phyloP scores from a whole-genome alignment of 2,329 filamentous ascomycete genomes.

The Thielaviopsis ethacetica region DNA sequence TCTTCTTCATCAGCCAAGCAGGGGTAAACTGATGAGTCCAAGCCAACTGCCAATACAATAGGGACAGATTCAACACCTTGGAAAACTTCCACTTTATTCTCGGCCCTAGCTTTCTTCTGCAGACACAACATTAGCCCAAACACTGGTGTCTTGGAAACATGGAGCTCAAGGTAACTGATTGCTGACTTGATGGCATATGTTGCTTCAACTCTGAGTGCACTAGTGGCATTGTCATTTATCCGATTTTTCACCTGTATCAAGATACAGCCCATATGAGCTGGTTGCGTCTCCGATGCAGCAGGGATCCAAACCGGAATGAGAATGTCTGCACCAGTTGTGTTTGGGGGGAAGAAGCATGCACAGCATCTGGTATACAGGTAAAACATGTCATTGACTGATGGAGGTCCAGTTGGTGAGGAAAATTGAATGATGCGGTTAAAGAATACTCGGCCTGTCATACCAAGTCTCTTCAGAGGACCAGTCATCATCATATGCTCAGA shows the following conservation, averaged over 20 bases:
- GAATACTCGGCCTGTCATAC: neutral
- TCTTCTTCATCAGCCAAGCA: too few relatives aligned
- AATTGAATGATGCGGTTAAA: too few relatives aligned
- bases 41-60: neutral
- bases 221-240: neutral
- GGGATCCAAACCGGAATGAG: neutral
- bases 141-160: neutral
- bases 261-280: neutral
- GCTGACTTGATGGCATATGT: neutral
- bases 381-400: too few relatives aligned
- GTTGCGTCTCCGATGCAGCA: neutral
- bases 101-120: neutral
- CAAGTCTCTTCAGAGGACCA: neutral
- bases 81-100: neutral
- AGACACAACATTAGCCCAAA: neutral
- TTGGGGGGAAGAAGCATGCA: too few relatives aligned
- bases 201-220: neutral
- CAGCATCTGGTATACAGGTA: too few relatives aligned
- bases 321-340: too few relatives aligned
- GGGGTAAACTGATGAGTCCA: too few relatives aligned
- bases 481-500: neutral
- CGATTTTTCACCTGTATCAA: neutral
- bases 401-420: too few relatives aligned
- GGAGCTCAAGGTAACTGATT: neutral
- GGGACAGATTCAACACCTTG: neutral